A percentile compares a stretch with the other conserved stretches of the same genome.
These are phyloP conservation scores for Apostasia ramifera DNA, from an alignment of 106 monocot species.

Conservation along the genomic window DNA sequence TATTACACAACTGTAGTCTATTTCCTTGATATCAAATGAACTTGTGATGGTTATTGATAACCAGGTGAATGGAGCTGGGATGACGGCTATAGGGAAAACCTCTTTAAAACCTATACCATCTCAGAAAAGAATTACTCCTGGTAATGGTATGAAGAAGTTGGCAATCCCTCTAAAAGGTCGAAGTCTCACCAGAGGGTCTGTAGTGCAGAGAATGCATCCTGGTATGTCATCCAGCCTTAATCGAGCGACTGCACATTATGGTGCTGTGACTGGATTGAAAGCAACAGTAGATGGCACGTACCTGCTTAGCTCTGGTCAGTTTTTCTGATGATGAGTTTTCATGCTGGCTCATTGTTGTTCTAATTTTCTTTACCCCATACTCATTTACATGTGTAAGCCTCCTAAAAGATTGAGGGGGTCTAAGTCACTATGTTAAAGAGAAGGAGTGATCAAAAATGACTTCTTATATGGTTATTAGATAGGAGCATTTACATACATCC, in stretches of 20 bases:
- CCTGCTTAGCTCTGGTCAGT: constrained; percentile 85
- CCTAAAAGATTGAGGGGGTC: too few relatives aligned
- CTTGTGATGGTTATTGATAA: neutral
- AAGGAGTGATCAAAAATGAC: too few relatives aligned
- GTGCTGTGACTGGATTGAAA: constrained; percentile 83
- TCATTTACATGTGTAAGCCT: too few relatives aligned
- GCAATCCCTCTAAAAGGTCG: constrained; percentile 20
- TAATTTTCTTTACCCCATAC: too few relatives aligned
- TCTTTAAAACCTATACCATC: constrained; percentile 9
- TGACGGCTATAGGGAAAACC: constrained; percentile 15
- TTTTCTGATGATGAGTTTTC: neutral
- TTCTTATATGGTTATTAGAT: too few relatives aligned
- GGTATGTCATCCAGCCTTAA: constrained; percentile 69
- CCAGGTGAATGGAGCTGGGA: constrained; percentile 19
- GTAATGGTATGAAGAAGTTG: constrained; percentile 27
- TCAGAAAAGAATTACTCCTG: constrained; percentile 23
- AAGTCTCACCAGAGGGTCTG: constrained; percentile 15
- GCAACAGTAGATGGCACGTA: constrained; percentile 92
- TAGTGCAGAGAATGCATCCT: constrained; percentile 60
- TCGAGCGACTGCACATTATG: constrained; percentile 90
- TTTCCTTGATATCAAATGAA: too few relatives aligned
- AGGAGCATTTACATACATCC: too few relatives aligned
- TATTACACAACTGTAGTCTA: too few relatives aligned
- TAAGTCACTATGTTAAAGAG: too few relatives aligned
- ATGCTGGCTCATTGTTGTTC: neutral